Evolutionary conservation across 371 early-diverging fungal genomes (phyloP).

Genomic region (Apophysomyces elegans): DNA sequence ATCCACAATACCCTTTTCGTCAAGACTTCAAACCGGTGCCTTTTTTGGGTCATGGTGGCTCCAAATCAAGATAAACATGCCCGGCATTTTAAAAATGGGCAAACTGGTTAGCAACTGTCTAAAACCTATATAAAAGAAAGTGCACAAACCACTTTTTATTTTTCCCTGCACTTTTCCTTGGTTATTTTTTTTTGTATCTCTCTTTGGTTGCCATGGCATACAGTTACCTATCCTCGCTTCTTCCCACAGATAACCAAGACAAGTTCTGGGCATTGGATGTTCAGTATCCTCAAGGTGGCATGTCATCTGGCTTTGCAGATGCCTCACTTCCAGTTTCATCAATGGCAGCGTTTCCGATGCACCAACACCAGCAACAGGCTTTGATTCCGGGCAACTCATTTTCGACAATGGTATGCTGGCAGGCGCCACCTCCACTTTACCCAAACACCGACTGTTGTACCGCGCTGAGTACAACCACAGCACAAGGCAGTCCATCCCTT

Average conservation of each 20-base stretch:
- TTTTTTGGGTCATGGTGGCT: too few species aligned
- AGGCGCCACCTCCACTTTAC: not conserved
- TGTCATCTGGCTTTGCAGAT: not conserved
- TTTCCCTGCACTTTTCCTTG: not conserved
- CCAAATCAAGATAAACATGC: too few species aligned
- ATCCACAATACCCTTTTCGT: too few species aligned
- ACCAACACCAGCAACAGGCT: not conserved
- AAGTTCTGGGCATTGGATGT: not conserved
- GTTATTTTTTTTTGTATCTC: not conserved
- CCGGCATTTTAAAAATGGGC: not conserved
- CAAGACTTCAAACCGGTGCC: too few species aligned
- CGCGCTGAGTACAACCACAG: not conserved
- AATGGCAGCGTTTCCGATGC: not conserved
- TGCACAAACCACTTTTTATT: slow-evolving; percentile 7
- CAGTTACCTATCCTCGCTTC: not conserved
- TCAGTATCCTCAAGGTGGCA: slow-evolving; percentile 4
- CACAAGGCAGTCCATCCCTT: not conserved
- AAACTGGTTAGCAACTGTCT: not conserved
- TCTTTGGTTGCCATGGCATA: not conserved
- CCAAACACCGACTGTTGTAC: not conserved
- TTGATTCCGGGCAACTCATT: not conserved
- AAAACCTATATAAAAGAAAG: not conserved
- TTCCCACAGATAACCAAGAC: not conserved
- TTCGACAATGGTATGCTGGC: not conserved
- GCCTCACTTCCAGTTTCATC: not conserved